Evolutionary conservation across 2,329 filamentous ascomycete species (phyloP), one percentile per base, ranked within the genome.

Genomic region (Xylaria sp.): DNA sequence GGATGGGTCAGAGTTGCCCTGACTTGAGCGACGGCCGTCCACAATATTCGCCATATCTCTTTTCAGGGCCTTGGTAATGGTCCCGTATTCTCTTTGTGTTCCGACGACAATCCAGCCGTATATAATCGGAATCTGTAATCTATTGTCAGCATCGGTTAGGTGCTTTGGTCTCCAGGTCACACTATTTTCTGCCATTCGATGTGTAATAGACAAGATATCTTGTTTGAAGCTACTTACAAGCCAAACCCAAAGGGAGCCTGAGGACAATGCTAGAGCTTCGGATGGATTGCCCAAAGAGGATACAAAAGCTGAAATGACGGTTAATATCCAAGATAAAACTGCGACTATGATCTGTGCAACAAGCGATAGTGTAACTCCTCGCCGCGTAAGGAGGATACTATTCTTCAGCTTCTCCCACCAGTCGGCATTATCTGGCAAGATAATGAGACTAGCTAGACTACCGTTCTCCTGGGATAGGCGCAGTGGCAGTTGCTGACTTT

Each of bases 211-310:
- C n/a, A 51, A 49, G 13, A 36, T 36, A 36, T 36, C 18, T 2
- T 20, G 18, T 33, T 54, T 55, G 18, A 12, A 33, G 3, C 13
- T 25, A 64, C 71, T 15, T 66, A 72, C 71, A 25, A 73, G 71
- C 71, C 71, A 73, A 43, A 70, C 66, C 71, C 71, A 73, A 2
- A 73, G 59, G 6, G 68, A 66, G 6, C 71, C 71, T 0, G 70
- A 62, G 12, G 71, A 69, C 63, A 73, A 28, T 15, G 71, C 66
- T 2, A 72, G 46, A 23, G 71, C 71, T 46, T 62, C 68, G 13
- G 66, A 33, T 10, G 70, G 64, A 43, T 69, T 65, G 1, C 72
- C 72, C 9, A 73, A 64, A 8, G 71, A 68, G 2, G 64, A 69
- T 20, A 67, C 15, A 13, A 72, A 66, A 10, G 65, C 66, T 2